Percentiles rank a stretch among this genome's conserved stretches.
Evolutionary conservation across 2,329 filamentous ascomycete species (phyloP).

Genomic region (Hypoxylon sp.): DNA sequence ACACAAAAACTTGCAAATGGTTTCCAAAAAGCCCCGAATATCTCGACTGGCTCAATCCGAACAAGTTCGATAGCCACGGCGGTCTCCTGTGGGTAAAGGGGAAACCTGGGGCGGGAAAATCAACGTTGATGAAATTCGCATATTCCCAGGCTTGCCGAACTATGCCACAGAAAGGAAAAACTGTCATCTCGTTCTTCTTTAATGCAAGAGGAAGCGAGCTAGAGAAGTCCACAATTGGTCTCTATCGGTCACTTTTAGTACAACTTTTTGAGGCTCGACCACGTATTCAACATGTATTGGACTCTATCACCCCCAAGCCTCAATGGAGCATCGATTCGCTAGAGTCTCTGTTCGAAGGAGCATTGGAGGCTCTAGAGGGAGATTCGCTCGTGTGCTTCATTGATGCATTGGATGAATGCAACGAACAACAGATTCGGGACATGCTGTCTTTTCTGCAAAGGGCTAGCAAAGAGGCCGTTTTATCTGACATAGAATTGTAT

Average conservation of each 20-base stretch:
- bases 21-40: conserved; percentile 42
- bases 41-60: conserved; percentile 45
- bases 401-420: conserved; percentile 40
- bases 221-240: conserved; percentile 54
- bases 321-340: conserved; percentile 24
- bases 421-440: conserved; percentile 28
- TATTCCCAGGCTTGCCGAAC: conserved; percentile 37
- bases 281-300: conserved; percentile 46
- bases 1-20: conserved; percentile 41
- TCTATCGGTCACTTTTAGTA: conserved; percentile 58
- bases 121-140: conserved; percentile 51
- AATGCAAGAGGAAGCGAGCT: conserved; percentile 53
- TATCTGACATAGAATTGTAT: not conserved
- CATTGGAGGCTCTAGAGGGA: conserved; percentile 8
- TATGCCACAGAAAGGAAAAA: conserved; percentile 15
- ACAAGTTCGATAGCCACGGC: conserved; percentile 40
- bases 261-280: conserved; percentile 52
- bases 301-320: conserved; percentile 6
- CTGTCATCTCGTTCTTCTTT: conserved; percentile 56
- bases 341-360: not conserved
- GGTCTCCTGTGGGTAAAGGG: conserved; percentile 57
- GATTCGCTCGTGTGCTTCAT: not conserved
- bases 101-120: conserved; percentile 42
- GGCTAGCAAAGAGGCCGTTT: conserved; percentile 1
- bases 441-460: conserved; percentile 34